Conservation (phyloP, 78 protist genomes). For the Reticulomyxa filosa region DNA sequence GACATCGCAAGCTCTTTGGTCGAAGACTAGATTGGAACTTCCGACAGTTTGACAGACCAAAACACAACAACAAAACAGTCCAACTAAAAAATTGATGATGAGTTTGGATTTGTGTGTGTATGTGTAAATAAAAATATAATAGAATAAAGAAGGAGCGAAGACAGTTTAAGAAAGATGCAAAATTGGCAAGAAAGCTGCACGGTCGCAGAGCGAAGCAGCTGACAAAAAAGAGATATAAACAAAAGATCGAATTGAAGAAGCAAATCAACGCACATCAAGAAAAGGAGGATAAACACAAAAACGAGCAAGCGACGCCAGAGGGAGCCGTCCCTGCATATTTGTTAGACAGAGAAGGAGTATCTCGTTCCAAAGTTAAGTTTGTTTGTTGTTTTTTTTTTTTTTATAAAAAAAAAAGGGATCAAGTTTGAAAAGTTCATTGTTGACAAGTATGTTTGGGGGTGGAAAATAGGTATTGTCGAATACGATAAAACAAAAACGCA, state of each 20-base stretch:
- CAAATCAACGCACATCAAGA: conserved; percentile 72
- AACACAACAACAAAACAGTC: too few relatives aligned
- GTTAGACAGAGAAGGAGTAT: conserved; percentile 74
- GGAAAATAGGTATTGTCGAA: conserved; percentile 40
- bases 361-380: conserved; percentile 67
- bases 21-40: too few relatives aligned
- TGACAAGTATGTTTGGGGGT: not conserved
- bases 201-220: conserved; percentile 78
- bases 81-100: too few relatives aligned
- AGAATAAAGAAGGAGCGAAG: too few relatives aligned
- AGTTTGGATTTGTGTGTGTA: too few relatives aligned
- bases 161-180: too few relatives aligned
- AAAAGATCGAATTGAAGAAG: conserved; percentile 77
- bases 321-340: conserved; percentile 96
- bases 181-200: conserved; percentile 53
- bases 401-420: not conserved
- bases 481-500: conserved; percentile 90
- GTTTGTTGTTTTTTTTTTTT: not conserved
- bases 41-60: too few relatives aligned
- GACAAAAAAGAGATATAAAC: conserved; percentile 66
- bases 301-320: conserved; percentile 34
- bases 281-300: conserved; percentile 43
- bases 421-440: not conserved
- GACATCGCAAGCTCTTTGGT: too few relatives aligned
- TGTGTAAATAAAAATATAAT: too few relatives aligned